Conservation (phyloP, 441 rosid genomes). For the Dalechampia spathulata region DNA sequence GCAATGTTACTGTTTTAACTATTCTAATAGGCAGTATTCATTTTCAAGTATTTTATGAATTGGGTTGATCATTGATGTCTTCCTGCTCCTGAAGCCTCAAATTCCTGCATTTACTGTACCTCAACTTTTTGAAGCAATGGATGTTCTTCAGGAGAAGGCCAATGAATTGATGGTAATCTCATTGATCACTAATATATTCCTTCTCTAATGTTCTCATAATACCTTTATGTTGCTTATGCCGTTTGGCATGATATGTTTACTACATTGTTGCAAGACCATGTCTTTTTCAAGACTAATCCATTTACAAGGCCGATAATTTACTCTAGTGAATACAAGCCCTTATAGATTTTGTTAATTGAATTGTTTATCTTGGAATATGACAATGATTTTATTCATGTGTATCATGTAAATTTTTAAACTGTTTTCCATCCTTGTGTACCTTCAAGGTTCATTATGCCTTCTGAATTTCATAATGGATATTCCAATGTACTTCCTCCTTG, state of each 20-base stretch:
- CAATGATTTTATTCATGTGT: too few species aligned
- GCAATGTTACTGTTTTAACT: constrained; percentile 21
- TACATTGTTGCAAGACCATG: background rate
- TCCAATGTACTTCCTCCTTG: constrained; percentile 1
- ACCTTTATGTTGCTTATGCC: background rate
- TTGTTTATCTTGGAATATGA: too few species aligned
- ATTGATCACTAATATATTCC: background rate
- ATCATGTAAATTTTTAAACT: background rate
- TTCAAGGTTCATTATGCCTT: constrained; percentile 4
- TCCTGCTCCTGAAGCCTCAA: constrained; percentile 67
- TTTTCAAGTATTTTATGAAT: constrained; percentile 39
- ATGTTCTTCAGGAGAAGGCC: constrained; percentile 55
- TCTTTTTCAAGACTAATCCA: background rate
- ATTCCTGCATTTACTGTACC: constrained; percentile 80
- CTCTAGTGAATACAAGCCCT: too few species aligned
- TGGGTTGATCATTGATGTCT: constrained; percentile 42
- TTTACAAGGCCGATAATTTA: background rate
- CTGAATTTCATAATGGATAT: background rate
- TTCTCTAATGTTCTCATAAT: background rate
- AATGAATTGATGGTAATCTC: constrained; percentile 40
- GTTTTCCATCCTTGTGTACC: background rate
- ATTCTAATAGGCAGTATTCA: constrained; percentile 29
- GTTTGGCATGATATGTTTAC: background rate
- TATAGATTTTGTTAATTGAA: too few species aligned
- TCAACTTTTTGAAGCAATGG: constrained; percentile 85